Percentiles rank a stretch among this genome's conserved stretches.
These are phyloP conservation scores for Haberlea rhodopensis DNA, from an alignment of 257 asterid species.

Conservation along the genomic window DNA sequence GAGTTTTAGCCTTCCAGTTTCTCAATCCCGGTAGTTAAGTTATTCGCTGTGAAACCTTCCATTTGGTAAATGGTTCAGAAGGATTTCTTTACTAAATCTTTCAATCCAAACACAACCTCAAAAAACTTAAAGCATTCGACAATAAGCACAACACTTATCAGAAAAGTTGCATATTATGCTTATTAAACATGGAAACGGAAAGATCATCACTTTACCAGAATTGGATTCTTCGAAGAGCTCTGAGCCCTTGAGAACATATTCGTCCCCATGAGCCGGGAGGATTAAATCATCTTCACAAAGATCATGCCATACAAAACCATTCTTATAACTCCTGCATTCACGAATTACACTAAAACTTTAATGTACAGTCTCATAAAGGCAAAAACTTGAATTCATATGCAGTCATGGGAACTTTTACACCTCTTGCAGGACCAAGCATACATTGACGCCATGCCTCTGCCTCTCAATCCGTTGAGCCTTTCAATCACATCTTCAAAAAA, in stretches of 20 bases:
- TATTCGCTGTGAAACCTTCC: background rate
- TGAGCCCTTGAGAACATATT: conserved; percentile 92
- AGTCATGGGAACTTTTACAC: conserved; percentile 34
- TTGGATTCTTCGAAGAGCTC: conserved; percentile 77
- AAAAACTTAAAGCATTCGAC: conserved; percentile 10
- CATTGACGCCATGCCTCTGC: conserved; percentile 87
- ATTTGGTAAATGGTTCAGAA: no score
- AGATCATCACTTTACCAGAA: conserved; percentile 35
- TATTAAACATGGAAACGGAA: conserved; percentile 1
- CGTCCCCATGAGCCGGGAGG: conserved; percentile 83
- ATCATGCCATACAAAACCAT: conserved; percentile 96
- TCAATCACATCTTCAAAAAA: conserved; percentile 70
- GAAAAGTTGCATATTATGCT: background rate
- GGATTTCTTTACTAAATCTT: no score
- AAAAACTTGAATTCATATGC: conserved; percentile 5
- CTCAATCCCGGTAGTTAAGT: background rate
- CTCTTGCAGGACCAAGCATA: conserved; percentile 99
- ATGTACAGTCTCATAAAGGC: background rate
- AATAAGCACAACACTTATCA: background rate
- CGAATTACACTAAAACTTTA: conserved; percentile 19
- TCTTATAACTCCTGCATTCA: conserved; percentile 72
- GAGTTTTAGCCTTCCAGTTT: background rate
- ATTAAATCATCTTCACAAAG: conserved; percentile 78
- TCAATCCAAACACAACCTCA: no score
- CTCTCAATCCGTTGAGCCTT: conserved; percentile 78